These are phyloP conservation scores for Phoma sp. DNA, from an alignment of 2,329 filamentous ascomycete species.

Conservation along the genomic window DNA sequence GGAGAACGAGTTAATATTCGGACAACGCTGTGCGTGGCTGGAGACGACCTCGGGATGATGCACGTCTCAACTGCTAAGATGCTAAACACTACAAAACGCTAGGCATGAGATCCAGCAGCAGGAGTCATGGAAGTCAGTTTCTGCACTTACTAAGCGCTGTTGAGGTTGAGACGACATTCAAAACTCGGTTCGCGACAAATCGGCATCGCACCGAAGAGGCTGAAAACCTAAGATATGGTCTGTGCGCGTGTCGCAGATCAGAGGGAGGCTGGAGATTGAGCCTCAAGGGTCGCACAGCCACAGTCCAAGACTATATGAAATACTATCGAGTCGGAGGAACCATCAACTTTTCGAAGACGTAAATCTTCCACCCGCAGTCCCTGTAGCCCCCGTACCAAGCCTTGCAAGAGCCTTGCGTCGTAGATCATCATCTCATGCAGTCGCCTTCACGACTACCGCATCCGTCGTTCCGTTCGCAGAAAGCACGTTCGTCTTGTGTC, in stretches of 20 bases:
- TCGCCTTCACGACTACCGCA: background rate
- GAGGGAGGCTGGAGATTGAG: conserved; percentile 5
- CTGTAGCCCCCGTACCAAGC: background rate
- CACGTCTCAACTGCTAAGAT: too few species aligned
- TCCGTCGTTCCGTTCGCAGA: background rate
- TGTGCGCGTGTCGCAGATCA: conserved; percentile 1
- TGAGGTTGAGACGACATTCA: too few species aligned
- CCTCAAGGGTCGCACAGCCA: conserved; percentile 12
- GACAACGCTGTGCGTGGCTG: background rate
- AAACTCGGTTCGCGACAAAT: background rate
- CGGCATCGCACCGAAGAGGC: background rate
- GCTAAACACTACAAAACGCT: too few species aligned
- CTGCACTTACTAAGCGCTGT: too few species aligned
- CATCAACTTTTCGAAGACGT: background rate
- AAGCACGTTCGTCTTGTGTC: background rate
- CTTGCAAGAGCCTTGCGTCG: background rate
- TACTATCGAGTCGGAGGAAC: background rate
- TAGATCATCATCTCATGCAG: background rate
- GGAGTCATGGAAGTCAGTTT: too few species aligned
- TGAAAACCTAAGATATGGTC: background rate
- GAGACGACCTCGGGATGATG: too few species aligned
- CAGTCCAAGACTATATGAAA: background rate
- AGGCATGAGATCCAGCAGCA: too few species aligned
- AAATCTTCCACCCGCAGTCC: too few species aligned
- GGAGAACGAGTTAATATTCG: conserved; percentile 1